Conservation (phyloP, 345 rosid species). For the Rubroshorea leprosula region DNA sequence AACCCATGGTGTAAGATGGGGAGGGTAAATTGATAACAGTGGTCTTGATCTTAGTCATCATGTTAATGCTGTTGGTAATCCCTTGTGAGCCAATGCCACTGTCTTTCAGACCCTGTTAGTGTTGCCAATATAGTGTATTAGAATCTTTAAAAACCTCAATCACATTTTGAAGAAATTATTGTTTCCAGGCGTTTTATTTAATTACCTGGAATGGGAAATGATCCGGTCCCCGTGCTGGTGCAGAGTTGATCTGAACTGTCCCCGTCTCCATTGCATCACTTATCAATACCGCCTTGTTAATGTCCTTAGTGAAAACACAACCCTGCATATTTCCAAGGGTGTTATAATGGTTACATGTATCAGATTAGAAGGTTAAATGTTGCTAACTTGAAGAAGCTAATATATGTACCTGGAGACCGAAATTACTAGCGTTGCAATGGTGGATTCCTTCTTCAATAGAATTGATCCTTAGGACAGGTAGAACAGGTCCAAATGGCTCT, state of each 20-base stretch:
- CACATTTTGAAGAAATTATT: too few relatives aligned
- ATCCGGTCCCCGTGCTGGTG: slow-evolving; percentile 99
- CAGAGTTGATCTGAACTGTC: slow-evolving; percentile 97
- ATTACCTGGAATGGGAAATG: slow-evolving; percentile 99
- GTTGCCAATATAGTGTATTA: too few relatives aligned
- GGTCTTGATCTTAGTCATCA: slow-evolving; percentile 94
- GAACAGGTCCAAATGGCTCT: slow-evolving; percentile 91
- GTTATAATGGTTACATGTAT: too few relatives aligned
- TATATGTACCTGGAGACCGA: slow-evolving; percentile 87
- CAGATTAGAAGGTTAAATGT: too few relatives aligned
- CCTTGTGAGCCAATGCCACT: slow-evolving; percentile 99
- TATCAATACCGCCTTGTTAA: slow-evolving; percentile 81
- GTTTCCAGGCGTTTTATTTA: too few relatives aligned
- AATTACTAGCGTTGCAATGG: slow-evolving; percentile 98
- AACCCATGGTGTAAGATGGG: slow-evolving; percentile 96
- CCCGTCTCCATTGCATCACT: slow-evolving; percentile 99
- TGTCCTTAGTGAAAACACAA: slow-evolving; percentile 87
- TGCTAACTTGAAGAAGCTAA: too few relatives aligned
- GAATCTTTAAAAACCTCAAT: too few relatives aligned
- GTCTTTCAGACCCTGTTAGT: slow-evolving; percentile 97
- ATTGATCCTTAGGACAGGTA: slow-evolving; percentile 74
- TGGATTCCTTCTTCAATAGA: slow-evolving; percentile 93
- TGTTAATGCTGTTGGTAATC: slow-evolving; percentile 87
- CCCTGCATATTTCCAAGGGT: too few relatives aligned
- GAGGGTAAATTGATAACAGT: slow-evolving; percentile 86